Conservation (phyloP, 176 grass and related monocot genomes). For the Chrysopogon serrulatus region DNA sequence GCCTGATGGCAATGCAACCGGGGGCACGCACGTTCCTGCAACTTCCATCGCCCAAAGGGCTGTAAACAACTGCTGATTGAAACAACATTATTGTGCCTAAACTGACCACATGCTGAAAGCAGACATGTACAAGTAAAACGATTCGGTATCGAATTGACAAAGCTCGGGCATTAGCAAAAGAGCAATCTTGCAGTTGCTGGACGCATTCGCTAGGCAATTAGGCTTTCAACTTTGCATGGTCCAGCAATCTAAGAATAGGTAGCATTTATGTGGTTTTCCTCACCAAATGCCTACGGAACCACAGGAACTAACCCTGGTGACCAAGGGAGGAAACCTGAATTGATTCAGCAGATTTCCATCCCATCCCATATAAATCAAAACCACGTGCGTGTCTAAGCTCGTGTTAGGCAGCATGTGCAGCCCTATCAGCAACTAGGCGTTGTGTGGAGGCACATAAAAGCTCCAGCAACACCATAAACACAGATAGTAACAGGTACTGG, state of each 20-base stretch:
- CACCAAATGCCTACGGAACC: neutral
- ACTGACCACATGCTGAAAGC: neutral
- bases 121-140: neutral
- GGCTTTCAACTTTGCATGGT: neutral
- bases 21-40: too few relatives aligned
- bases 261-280: neutral
- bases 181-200: neutral
- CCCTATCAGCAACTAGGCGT: neutral
- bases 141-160: neutral
- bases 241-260: neutral
- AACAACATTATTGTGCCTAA: neutral
- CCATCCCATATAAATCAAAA: neutral
- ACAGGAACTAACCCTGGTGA: neutral
- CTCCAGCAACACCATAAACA: slow-evolving; percentile 6
- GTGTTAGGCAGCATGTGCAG: neutral
- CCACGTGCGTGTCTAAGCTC: neutral
- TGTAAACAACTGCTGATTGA: too few relatives aligned
- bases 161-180: neutral
- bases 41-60: too few relatives aligned
- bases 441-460: neutral
- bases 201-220: neutral
- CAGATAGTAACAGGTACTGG: neutral
- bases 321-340: neutral
- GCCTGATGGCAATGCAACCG: too few relatives aligned
- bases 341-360: neutral